These are phyloP conservation scores for Candida easanensis DNA, from an alignment of 805 yeast species.

Conservation along the genomic window DNA sequence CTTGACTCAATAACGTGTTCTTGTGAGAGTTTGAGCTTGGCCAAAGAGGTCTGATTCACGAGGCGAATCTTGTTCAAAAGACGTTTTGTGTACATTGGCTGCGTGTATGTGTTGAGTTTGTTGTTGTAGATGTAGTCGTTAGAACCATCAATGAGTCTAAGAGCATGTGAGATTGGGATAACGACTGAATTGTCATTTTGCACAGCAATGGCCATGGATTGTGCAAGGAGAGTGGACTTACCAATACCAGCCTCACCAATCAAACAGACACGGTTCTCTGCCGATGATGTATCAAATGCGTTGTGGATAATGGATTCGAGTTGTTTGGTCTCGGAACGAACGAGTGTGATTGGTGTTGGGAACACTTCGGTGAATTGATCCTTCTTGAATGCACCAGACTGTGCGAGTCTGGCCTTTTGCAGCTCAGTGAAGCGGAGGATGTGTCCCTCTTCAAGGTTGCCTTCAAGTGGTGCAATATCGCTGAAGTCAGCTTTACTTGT, in stretches of 20 bases:
- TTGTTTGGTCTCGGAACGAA: conserved; percentile 46
- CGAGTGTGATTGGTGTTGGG: conserved; percentile 54
- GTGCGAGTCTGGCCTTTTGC: conserved; percentile 42
- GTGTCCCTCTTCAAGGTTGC: conserved; percentile 21
- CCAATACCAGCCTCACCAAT: conserved; percentile 77
- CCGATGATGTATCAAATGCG: conserved; percentile 29
- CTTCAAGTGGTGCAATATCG: conserved; percentile 24
- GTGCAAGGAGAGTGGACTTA: conserved; percentile 70
- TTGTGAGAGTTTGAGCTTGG: conserved; percentile 33
- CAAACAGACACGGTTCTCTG: conserved; percentile 51
- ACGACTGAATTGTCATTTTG: conserved; percentile 42
- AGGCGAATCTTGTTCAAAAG: conserved; percentile 51
- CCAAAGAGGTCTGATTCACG: conserved; percentile 42
- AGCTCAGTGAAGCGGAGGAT: conserved; percentile 38
- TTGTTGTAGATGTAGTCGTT: conserved; percentile 61
- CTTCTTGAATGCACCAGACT: conserved; percentile 63
- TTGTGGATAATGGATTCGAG: conserved; percentile 38
- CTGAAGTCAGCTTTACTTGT: conserved; percentile 17
- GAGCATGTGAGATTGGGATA: conserved; percentile 63
- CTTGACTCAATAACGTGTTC: conserved; percentile 34
- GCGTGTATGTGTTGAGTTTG: conserved; percentile 51
- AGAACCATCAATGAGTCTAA: conserved; percentile 65
- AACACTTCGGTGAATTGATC: conserved; percentile 69
- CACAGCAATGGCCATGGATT: conserved; percentile 57
- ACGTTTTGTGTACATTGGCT: conserved; percentile 72